Percentiles rank a stretch among this genome's conserved stretches.
Evolutionary conservation across 225 moss, liverwort and hornwort species (phyloP).

Genomic region (Ulota crispa): DNA sequence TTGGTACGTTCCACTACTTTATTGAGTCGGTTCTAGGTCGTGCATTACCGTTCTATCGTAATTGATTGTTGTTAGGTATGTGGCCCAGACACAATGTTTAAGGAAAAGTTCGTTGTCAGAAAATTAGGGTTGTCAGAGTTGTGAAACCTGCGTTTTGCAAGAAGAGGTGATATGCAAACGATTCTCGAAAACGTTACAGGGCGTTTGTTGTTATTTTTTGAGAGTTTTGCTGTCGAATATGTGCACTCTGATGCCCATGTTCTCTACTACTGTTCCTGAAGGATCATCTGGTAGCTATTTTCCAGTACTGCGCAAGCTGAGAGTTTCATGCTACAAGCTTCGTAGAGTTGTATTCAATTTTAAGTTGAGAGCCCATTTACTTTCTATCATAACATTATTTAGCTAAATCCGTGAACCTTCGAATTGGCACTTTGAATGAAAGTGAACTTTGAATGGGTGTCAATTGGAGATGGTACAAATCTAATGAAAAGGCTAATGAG

Average conservation of each 20-base stretch:
- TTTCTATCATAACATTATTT: neutral
- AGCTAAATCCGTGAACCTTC: neutral
- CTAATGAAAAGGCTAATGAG: neutral
- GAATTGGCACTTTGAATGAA: neutral
- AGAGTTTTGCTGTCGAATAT: neutral
- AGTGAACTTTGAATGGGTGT: neutral
- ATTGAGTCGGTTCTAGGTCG: neutral
- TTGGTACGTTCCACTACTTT: slow-evolving; percentile 22
- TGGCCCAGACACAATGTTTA: slow-evolving; percentile 21
- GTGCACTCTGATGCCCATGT: neutral
- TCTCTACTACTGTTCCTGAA: neutral
- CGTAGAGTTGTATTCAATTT: neutral
- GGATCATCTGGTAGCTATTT: neutral
- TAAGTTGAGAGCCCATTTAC: neutral
- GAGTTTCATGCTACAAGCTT: neutral
- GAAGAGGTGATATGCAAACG: neutral
- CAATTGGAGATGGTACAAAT: neutral
- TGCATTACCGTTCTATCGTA: neutral
- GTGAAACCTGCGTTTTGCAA: neutral
- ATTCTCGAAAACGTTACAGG: neutral
- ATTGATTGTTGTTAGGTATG: neutral
- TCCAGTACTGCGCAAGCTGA: neutral
- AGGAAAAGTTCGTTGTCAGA: neutral
- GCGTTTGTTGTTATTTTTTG: neutral
- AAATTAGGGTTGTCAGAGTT: neutral